Base-by-base conservation (phyloP, 2,329 filamentous ascomycete genomes). In the Didymella lethalis region DNA sequence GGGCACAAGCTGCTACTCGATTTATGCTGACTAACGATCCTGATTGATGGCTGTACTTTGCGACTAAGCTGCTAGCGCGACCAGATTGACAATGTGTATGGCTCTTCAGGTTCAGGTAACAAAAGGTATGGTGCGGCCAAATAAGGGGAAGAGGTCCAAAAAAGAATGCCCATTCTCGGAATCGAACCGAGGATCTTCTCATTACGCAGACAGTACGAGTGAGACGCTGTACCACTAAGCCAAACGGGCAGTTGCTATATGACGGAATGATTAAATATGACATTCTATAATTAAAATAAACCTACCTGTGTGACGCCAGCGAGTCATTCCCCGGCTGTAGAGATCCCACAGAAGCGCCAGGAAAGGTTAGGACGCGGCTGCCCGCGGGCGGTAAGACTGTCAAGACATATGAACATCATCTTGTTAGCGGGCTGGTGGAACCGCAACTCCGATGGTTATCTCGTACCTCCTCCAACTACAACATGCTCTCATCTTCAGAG, bases 171-270 rank as follows among this genome's bases (percentile, higher is more conserved):
- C 59, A 57, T 49, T 61, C 54, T 61, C 59, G 54, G 59, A 61
- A 61, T 61, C 59, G 59, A 61, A 61, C 59, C 54, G 59, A 61
- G 54, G 59, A 61, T 58, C 59, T 61, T 61, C 54, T 61, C 59
- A 61, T 61, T 32, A 32, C 31, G 31, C 4, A 32, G 12, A 32
- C 5, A 6, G 23, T 61, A 61, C 59, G 54, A 61, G 54, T 61
- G 59, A 61, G 59, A 57, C 58, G 58, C 58, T 61, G 58, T 61
- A 61, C 58, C 58, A 61, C 58, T 61, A 61, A 61, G 58, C 58
- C 59, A 61, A 61, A 49, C 59, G 59, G 59, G 59, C 59, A 3
- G 11, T 7, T 47, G 12, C 10, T 47, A 14, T 3, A 23, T 23
- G 23, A 3, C 0, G 0, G 3, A 2, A 2, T 23, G 3, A 3